phyloP scores from a whole-genome alignment of 257 asterid genomes.

The Voacanga thouarsii region DNA sequence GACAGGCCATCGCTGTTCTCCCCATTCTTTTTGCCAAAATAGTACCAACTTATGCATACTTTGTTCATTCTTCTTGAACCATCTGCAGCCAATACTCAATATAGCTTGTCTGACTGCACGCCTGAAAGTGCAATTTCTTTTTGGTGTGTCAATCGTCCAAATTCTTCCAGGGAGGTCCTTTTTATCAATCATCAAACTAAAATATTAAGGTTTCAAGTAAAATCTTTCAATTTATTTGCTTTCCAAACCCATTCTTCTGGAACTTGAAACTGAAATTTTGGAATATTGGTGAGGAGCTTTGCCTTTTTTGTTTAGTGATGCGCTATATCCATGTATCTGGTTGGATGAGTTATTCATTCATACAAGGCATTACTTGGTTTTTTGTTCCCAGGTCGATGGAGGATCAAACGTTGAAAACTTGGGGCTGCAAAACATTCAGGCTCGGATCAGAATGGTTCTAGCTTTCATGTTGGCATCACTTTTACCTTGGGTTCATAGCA shows the following conservation, averaged over 20 bases:
- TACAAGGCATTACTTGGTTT: constrained; percentile 15
- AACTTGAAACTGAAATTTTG: background rate
- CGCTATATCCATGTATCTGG: background rate
- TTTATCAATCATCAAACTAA: background rate
- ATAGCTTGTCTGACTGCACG: background rate
- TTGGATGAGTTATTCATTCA: background rate
- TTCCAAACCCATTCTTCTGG: background rate
- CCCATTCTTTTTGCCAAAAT: background rate
- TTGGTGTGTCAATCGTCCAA: background rate
- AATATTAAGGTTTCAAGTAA: background rate
- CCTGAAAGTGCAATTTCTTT: background rate
- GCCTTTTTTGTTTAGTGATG: background rate
- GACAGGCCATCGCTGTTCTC: too few species aligned
- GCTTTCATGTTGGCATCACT: constrained; percentile 97
- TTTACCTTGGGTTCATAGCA: constrained; percentile 93
- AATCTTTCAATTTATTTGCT: background rate
- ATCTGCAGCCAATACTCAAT: background rate
- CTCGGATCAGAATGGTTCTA: constrained; percentile 87
- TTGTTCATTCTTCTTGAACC: background rate
- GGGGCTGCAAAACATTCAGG: constrained; percentile 86
- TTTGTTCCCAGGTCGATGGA: constrained; percentile 70
- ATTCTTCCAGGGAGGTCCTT: background rate
- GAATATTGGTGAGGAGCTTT: background rate
- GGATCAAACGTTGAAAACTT: constrained; percentile 83
- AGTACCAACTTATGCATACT: background rate